These are phyloP conservation scores for Neurospora sp. DNA, from an alignment of 495 filamentous ascomycete genomes.

Conservation along the genomic window DNA sequence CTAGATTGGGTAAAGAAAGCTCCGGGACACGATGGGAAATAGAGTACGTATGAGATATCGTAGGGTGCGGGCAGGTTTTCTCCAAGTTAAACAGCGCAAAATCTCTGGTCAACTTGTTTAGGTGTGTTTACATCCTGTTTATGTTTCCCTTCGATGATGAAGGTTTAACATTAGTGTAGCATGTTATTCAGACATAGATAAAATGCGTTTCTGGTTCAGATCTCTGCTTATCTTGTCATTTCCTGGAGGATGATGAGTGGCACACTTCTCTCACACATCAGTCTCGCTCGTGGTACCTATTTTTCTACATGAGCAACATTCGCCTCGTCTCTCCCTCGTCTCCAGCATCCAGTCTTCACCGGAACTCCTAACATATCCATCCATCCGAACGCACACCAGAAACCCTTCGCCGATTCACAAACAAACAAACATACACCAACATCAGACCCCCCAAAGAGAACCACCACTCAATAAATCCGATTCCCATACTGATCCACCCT, in stretches of 20 bases:
- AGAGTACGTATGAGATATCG: too few relatives aligned
- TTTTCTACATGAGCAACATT: not conserved
- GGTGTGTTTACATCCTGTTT: too few relatives aligned
- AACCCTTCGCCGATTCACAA: not conserved
- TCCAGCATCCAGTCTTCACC: not conserved
- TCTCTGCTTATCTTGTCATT: not conserved
- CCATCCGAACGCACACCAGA: not conserved
- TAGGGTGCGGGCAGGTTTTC: too few relatives aligned
- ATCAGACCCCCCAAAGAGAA: not conserved
- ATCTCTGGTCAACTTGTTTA: too few relatives aligned
- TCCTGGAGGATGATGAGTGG: not conserved
- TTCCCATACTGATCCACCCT: not conserved
- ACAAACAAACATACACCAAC: not conserved
- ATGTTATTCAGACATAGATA: too few relatives aligned
- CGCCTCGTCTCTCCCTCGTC: not conserved
- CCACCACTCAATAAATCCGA: not conserved
- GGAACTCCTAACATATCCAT: not conserved
- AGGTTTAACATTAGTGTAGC: too few relatives aligned
- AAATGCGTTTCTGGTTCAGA: too few relatives aligned
- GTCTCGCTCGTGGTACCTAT: not conserved
- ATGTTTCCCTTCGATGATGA: too few relatives aligned
- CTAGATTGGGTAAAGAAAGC: too few relatives aligned
- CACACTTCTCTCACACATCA: not conserved
- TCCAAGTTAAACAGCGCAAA: too few relatives aligned
- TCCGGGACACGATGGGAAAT: too few relatives aligned